Base-by-base conservation (phyloP, 73 alveolate species). In the Blepharisma stoltei region DNA sequence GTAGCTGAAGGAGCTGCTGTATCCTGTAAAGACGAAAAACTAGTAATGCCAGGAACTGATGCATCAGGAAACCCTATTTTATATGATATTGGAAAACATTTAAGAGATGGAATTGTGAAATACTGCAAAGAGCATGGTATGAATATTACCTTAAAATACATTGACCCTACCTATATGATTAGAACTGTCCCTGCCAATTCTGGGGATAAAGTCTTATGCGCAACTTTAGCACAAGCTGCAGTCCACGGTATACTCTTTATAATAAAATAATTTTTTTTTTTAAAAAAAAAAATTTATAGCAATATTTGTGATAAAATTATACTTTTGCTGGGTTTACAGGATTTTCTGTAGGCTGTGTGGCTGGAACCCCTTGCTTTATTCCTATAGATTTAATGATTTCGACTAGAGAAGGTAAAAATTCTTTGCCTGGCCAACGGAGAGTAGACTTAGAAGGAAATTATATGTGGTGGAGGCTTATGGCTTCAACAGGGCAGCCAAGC, bases 141-240 rank as follows among this genome's bases (percentile, higher is more conserved):
- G 81, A 54, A 54, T 38, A 67, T 85, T 9, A 85, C 90, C 48
- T 87, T 66, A 21, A 89, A 96, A 87, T 95, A 94, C 85, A 95
- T 97, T 80, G 99, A 97, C 82, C 99, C 99, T 6, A 95, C 99
- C 18, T 97, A 97, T 86, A 96, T 93, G 84, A 94, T 97, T 76
- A 92, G 99, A 55, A 91, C 99, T 6, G 97, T 92, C 52, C 97
- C 97, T 6, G 97, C 99, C 41, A 96, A 95, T 88, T 94, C 98
- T 77, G 95, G 86, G 70, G 99, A 97, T 85, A 90, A 96, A 67
- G 95, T 93, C 54, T 81, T 94, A 84, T 97, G 99, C 88, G 90
- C 98, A 54, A 73, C 80, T 53, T 76, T 89, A 54, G 95, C 95
- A 6, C 83, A 89, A 76, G 82, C 75, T 85, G 95, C 95, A 21